phyloP scores from a whole-genome alignment of 768 basidiomycete genomes.

The Leucocoprinus leucothites region DNA sequence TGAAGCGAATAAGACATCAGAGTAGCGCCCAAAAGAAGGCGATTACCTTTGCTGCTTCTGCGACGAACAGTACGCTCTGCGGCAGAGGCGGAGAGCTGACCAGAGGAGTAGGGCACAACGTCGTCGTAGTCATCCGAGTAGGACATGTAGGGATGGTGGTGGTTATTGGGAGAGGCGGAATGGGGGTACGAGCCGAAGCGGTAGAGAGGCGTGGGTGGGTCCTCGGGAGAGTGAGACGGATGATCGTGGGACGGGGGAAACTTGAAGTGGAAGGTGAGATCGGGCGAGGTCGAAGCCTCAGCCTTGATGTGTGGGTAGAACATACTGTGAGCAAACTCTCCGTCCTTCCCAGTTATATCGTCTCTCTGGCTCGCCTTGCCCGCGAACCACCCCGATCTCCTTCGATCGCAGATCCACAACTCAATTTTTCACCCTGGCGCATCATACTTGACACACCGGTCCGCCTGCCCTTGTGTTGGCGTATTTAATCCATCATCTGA shows the following conservation, averaged over 20 bases:
- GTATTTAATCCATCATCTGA: neutral
- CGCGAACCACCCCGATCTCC: slow-evolving; percentile 6
- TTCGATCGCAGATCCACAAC: slow-evolving; percentile 10
- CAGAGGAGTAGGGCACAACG: slow-evolving; percentile 12
- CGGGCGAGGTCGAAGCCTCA: slow-evolving; percentile 41
- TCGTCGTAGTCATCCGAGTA: slow-evolving; percentile 68
- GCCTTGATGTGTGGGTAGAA: slow-evolving; percentile 35
- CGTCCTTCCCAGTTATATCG: slow-evolving; percentile 1
- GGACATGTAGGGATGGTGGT: slow-evolving; percentile 28
- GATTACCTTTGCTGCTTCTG: slow-evolving; percentile 72
- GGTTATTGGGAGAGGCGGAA: slow-evolving; percentile 19
- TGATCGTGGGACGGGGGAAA: slow-evolving; percentile 28
- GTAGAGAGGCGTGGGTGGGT: slow-evolving; percentile 28
- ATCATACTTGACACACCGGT: neutral
- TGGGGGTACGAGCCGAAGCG: slow-evolving; percentile 27
- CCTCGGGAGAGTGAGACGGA: slow-evolving; percentile 27
- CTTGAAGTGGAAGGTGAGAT: slow-evolving; percentile 37
- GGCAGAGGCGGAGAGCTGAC: slow-evolving; percentile 45
- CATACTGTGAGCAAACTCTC: neutral
- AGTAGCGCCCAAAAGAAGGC: slow-evolving; percentile 1
- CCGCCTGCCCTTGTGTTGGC: neutral
- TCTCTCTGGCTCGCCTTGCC: slow-evolving; percentile 7
- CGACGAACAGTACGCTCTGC: slow-evolving; percentile 57
- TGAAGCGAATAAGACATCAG: slow-evolving; percentile 22
- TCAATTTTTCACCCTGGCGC: slow-evolving; percentile 5